Conservation (phyloP, 768 basidiomycete species). For the Xerocomellus intermedius region DNA sequence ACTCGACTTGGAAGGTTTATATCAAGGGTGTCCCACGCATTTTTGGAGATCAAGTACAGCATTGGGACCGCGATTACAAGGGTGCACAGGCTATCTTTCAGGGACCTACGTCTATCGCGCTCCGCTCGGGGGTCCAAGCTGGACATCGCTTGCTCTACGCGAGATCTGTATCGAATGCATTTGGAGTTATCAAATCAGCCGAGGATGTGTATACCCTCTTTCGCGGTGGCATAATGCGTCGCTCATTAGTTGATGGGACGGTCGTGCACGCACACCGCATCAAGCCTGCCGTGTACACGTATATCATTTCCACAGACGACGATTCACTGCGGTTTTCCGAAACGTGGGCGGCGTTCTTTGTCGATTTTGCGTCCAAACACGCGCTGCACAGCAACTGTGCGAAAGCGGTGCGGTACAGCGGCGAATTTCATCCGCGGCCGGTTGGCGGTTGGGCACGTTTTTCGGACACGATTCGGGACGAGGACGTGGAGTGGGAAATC, state of each 20-base stretch:
- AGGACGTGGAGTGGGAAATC: constrained; percentile 69
- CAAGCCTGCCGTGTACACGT: constrained; percentile 84
- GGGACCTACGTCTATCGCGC: constrained; percentile 58
- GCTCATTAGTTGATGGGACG: constrained; percentile 11
- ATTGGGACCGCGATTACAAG: constrained; percentile 65
- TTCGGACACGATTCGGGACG: constrained; percentile 51
- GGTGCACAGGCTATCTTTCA: constrained; percentile 71
- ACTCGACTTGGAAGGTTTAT: constrained; percentile 78
- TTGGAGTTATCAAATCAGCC: constrained; percentile 53
- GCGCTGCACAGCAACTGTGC: constrained; percentile 79
- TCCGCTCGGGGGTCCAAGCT: constrained; percentile 68
- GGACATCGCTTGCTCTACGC: constrained; percentile 76
- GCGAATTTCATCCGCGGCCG: constrained; percentile 78
- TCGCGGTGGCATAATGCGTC: constrained; percentile 38
- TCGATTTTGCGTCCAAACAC: constrained; percentile 85
- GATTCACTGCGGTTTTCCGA: constrained; percentile 81
- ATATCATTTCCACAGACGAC: constrained; percentile 74
- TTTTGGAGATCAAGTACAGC: constrained; percentile 60
- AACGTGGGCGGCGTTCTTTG: constrained; percentile 84
- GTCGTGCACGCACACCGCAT: constrained; percentile 43
- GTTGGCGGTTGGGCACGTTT: constrained; percentile 67
- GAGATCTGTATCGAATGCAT: constrained; percentile 57
- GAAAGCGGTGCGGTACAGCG: constrained; percentile 64
- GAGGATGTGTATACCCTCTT: constrained; percentile 52
- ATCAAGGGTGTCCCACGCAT: constrained; percentile 56